Percentiles rank a stretch among this genome's conserved stretches.
phyloP scores from a whole-genome alignment of 2,329 filamentous ascomycete species.

The Talaromyces sp. region DNA sequence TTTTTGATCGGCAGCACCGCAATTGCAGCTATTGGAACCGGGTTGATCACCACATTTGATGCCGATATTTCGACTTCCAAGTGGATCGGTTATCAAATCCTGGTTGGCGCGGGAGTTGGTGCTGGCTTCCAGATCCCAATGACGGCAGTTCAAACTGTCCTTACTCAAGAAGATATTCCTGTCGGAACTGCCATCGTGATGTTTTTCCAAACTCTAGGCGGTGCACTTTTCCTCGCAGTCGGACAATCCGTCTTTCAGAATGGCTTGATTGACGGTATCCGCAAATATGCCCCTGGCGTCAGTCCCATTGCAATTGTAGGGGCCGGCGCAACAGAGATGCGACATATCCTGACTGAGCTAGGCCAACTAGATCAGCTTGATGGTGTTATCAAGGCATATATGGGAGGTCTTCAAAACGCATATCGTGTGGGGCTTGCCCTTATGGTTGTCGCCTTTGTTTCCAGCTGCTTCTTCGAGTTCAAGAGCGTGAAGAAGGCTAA shows the following conservation, averaged over 20 bases:
- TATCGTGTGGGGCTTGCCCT: slow-evolving; percentile 27
- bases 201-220: slow-evolving; percentile 34
- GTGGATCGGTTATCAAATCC: slow-evolving; percentile 36
- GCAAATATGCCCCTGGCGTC: slow-evolving; percentile 10
- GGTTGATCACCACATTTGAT: slow-evolving; percentile 30
- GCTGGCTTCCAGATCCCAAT: slow-evolving; percentile 31
- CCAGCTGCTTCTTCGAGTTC: slow-evolving; percentile 27
- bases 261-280: slow-evolving; percentile 23
- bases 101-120: slow-evolving; percentile 30
- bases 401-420: slow-evolving; percentile 22
- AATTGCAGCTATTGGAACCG: slow-evolving; percentile 27
- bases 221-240: slow-evolving; percentile 34
- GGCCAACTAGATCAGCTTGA: slow-evolving; percentile 17
- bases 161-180: slow-evolving; percentile 27
- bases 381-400: slow-evolving; percentile 23
- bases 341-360: slow-evolving; percentile 11
- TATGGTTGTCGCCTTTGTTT: slow-evolving; percentile 19
- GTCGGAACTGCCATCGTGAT: slow-evolving; percentile 30
- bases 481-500: slow-evolving; percentile 27
- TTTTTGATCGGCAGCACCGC: slow-evolving; percentile 27
- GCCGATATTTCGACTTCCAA: slow-evolving; percentile 19
- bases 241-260: slow-evolving; percentile 36
- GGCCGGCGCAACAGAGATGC: slow-evolving; percentile 24
- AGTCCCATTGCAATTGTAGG: slow-evolving; percentile 16
- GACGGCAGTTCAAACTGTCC: slow-evolving; percentile 32